A percentile compares a stretch with the other conserved stretches of the same genome.
Conservation (phyloP, 2,329 filamentous ascomycete genomes). For the Diaporthe longicolla region DNA sequence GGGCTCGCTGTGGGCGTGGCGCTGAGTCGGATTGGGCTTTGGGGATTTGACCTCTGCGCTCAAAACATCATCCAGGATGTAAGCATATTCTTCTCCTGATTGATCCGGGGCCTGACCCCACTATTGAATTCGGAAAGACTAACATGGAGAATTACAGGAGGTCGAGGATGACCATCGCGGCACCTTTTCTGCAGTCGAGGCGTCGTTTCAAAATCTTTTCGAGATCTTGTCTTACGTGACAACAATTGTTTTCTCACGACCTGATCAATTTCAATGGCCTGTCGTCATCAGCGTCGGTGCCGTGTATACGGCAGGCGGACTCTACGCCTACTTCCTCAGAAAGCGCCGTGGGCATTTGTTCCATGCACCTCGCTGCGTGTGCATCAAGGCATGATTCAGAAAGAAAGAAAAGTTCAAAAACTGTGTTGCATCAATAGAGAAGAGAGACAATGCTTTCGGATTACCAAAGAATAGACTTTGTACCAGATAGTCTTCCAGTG, state of each 20-base stretch:
- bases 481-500: too few species aligned
- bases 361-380: conserved; percentile 56
- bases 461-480: too few species aligned
- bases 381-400: conserved; percentile 14
- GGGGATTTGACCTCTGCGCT: conserved; percentile 73
- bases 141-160: conserved; percentile 55
- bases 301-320: conserved; percentile 61
- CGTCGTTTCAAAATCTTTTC: conserved; percentile 77
- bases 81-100: conserved; percentile 44
- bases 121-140: not conserved
- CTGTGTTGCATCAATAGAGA: too few species aligned
- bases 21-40: conserved; percentile 71
- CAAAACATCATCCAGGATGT: conserved; percentile 75
- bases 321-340: conserved; percentile 71
- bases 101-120: not conserved
- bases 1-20: conserved; percentile 65
- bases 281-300: conserved; percentile 70
- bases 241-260: conserved; percentile 75
- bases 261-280: conserved; percentile 76
- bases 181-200: conserved; percentile 77
- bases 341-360: conserved; percentile 72
- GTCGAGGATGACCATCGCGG: conserved; percentile 72
- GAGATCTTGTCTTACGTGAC: conserved; percentile 76
- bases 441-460: too few species aligned
- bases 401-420: too few species aligned